Conservation (phyloP, 768 basidiomycete species). For the Galerina marginata region DNA sequence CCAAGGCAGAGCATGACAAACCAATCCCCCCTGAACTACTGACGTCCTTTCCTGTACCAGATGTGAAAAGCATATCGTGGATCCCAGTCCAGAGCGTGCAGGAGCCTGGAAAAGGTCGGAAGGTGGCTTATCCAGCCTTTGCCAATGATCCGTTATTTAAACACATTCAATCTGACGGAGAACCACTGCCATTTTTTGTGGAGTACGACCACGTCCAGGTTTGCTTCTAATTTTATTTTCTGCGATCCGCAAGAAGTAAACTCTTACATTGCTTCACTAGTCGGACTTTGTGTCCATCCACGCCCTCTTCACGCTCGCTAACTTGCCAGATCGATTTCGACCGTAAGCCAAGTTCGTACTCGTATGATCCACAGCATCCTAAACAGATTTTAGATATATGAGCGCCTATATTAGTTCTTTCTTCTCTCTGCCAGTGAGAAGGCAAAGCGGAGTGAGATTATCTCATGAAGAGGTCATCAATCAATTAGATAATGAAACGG, state of each 20-base stretch:
- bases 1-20: conserved; percentile 85
- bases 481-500: conserved; percentile 88
- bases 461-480: conserved; percentile 91
- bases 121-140: conserved; percentile 27
- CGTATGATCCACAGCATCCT: not conserved
- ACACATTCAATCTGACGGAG: conserved; percentile 72
- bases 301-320: conserved; percentile 77
- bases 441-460: conserved; percentile 70
- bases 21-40: conserved; percentile 85
- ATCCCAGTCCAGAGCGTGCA: conserved; percentile 75
- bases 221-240: conserved; percentile 12
- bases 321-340: conserved; percentile 74
- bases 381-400: conserved; percentile 59
- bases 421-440: conserved; percentile 85
- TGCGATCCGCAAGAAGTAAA: not conserved
- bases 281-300: conserved; percentile 91
- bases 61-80: conserved; percentile 91
- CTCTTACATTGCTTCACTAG: conserved; percentile 42
- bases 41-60: conserved; percentile 87
- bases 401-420: conserved; percentile 82
- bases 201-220: conserved; percentile 95
- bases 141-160: conserved; percentile 53
- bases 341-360: conserved; percentile 53
- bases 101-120: conserved; percentile 60
- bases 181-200: conserved; percentile 81